Conservation (phyloP, 306 rosid species). For the Pterocarpus macrocarpus region DNA sequence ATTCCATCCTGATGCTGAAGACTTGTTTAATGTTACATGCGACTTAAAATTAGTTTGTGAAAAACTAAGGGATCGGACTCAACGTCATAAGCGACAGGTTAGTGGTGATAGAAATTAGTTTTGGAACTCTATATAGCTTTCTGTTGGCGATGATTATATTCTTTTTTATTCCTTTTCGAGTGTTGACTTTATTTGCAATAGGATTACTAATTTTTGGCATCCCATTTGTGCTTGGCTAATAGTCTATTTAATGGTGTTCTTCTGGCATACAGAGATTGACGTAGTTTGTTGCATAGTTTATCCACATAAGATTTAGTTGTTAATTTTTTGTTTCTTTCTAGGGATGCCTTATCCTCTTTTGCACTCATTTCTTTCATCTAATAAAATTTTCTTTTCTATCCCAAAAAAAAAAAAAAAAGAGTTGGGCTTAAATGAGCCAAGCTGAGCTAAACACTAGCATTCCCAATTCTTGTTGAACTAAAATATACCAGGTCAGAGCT, state of each 20-base stretch:
- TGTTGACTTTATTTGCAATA: not conserved
- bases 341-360: not conserved
- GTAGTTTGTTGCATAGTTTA: too few relatives aligned
- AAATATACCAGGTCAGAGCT: not conserved
- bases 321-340: too few relatives aligned
- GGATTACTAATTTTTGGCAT: not conserved
- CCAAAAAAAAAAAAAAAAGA: too few relatives aligned
- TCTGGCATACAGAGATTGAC: not conserved
- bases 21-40: slow-evolving; percentile 93
- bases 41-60: slow-evolving; percentile 98
- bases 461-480: not conserved
- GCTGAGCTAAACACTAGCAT: slow-evolving; percentile 4
- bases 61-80: slow-evolving; percentile 81
- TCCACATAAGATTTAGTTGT: too few relatives aligned
- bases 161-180: not conserved
- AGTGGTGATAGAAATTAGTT: slow-evolving; percentile 32
- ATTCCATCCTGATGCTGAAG: slow-evolving; percentile 99
- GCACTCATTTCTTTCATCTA: not conserved
- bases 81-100: slow-evolving; percentile 93
- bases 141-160: not conserved
- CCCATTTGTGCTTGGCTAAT: not conserved
- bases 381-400: not conserved
- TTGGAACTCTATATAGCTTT: not conserved
- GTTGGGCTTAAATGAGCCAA: not conserved
- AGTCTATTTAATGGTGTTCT: not conserved